Percentiles rank a stretch among this genome's conserved stretches.
These are phyloP conservation scores for Leptoxyphium fumago DNA, from an alignment of 2,329 filamentous ascomycete genomes.

Conservation along the genomic window DNA sequence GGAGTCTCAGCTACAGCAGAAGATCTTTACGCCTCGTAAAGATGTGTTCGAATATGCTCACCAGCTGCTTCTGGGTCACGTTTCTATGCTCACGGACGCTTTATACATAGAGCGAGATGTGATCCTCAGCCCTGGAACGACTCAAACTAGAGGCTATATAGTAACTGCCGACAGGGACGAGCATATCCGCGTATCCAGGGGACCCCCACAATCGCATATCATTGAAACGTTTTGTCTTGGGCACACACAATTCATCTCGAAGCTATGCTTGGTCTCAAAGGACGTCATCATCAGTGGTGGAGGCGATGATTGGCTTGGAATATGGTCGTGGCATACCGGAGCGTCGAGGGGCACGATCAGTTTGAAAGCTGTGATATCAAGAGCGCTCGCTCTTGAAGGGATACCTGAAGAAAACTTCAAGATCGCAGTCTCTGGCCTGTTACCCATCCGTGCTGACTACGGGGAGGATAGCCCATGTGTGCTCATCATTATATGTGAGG, in stretches of 20 bases:
- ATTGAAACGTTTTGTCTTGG: conserved; percentile 85
- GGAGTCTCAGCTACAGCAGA: conserved; percentile 39
- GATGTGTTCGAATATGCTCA: conserved; percentile 50
- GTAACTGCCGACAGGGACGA: conserved; percentile 57
- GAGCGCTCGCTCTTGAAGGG: conserved; percentile 1
- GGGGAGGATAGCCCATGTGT: conserved; percentile 1
- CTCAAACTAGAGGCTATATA: conserved; percentile 37
- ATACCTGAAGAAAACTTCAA: conserved; percentile 3
- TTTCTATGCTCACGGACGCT: conserved; percentile 82
- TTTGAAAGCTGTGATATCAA: conserved; percentile 21
- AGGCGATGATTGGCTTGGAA: conserved; percentile 61
- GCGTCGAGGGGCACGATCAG: conserved; percentile 40
- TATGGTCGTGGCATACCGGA: conserved; percentile 66
- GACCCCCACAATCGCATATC: conserved; percentile 67
- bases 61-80: conserved; percentile 73
- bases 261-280: conserved; percentile 46
- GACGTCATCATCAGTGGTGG: conserved; percentile 71
- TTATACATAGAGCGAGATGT: conserved; percentile 36
- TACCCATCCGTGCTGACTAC: conserved; percentile 17
- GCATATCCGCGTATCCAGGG: conserved; percentile 79
- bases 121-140: not conserved
- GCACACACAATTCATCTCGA: conserved; percentile 71
- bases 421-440: conserved; percentile 38
- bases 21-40: conserved; percentile 28
- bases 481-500: conserved; percentile 3